A percentile compares a stretch with the other conserved stretches of the same genome.
These are phyloP conservation scores for Moesziomyces globuligerus DNA, from an alignment of 1,284 basidiomycete genomes.

Conservation along the genomic window DNA sequence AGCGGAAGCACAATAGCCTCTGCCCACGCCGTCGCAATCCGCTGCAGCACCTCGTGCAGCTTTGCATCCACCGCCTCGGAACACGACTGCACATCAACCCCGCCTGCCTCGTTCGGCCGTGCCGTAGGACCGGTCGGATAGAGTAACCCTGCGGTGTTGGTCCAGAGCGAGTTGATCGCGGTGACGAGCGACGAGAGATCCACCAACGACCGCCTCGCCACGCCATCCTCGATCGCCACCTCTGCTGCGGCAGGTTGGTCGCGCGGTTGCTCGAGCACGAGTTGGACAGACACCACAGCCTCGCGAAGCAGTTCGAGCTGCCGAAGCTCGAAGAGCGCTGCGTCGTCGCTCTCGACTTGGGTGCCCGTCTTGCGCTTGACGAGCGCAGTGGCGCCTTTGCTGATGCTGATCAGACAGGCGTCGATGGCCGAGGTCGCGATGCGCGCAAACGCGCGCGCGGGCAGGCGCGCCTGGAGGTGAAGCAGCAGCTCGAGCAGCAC, in stretches of 20 bases:
- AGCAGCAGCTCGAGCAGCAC: conserved; percentile 33
- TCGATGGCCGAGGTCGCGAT: conserved; percentile 25
- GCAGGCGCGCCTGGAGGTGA: conserved; percentile 31
- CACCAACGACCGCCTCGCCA: conserved; percentile 14
- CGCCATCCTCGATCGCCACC: background rate
- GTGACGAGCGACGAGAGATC: conserved; percentile 34
- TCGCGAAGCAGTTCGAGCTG: conserved; percentile 43
- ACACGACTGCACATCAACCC: conserved; percentile 23
- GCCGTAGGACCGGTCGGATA: too few relatives aligned
- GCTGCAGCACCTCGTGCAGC: conserved; percentile 12
- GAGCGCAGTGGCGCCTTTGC: conserved; percentile 15
- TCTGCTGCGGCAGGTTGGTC: conserved; percentile 1
- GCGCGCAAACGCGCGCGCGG: conserved; percentile 20
- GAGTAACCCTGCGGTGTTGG: conserved; percentile 36
- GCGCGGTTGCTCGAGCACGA: conserved; percentile 28
- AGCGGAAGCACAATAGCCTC: conserved; percentile 30
- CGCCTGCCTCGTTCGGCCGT: background rate
- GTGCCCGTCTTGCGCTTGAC: conserved; percentile 16
- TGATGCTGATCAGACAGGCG: conserved; percentile 19
- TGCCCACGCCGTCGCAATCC: conserved; percentile 16
- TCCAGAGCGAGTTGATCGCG: conserved; percentile 51
- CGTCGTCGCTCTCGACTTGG: conserved; percentile 27
- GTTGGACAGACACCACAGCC: conserved; percentile 32
- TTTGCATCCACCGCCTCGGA: conserved; percentile 3
- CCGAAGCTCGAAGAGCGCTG: conserved; percentile 34